These are phyloP conservation scores for Chytriomyces sp. DNA, from an alignment of 192 early-diverging fungal species.

Conservation along the genomic window DNA sequence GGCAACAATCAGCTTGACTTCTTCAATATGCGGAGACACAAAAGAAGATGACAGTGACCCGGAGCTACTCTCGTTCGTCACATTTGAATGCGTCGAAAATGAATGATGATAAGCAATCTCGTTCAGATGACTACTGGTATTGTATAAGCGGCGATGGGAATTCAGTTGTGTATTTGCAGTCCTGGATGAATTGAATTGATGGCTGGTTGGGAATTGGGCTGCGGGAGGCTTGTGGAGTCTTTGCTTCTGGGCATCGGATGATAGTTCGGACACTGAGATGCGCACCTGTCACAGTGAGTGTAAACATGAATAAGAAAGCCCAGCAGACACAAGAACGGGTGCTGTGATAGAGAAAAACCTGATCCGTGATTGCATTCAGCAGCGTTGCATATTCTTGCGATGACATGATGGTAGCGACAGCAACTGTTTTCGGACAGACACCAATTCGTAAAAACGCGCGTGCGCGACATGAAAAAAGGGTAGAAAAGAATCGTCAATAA, in stretches of 20 bases:
- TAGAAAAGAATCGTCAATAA: neutral
- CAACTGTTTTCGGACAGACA: conserved; percentile 18
- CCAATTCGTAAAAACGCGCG: neutral
- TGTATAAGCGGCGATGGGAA: neutral
- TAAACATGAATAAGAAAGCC: neutral
- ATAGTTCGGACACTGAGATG: neutral
- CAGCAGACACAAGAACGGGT: too few species aligned
- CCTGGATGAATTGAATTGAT: neutral
- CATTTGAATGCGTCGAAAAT: conserved; percentile 49
- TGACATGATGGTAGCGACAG: conserved; percentile 56
- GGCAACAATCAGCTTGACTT: conserved; percentile 40
- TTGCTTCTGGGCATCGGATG: neutral
- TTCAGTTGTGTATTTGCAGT: neutral
- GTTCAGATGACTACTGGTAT: conserved; percentile 13
- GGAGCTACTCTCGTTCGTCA: conserved; percentile 42
- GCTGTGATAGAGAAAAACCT: conserved; percentile 14
- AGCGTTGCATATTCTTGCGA: conserved; percentile 52
- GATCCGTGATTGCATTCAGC: conserved; percentile 36
- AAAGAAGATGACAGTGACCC: conserved; percentile 42
- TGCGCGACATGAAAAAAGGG: neutral
- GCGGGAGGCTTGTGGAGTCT: neutral
- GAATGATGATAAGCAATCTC: conserved; percentile 8
- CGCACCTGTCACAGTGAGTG: neutral
- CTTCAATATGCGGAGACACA: conserved; percentile 43
- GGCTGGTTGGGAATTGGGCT: neutral